These are phyloP conservation scores for Athelia sp. DNA, from an alignment of 1,284 basidiomycete species.

Conservation along the genomic window DNA sequence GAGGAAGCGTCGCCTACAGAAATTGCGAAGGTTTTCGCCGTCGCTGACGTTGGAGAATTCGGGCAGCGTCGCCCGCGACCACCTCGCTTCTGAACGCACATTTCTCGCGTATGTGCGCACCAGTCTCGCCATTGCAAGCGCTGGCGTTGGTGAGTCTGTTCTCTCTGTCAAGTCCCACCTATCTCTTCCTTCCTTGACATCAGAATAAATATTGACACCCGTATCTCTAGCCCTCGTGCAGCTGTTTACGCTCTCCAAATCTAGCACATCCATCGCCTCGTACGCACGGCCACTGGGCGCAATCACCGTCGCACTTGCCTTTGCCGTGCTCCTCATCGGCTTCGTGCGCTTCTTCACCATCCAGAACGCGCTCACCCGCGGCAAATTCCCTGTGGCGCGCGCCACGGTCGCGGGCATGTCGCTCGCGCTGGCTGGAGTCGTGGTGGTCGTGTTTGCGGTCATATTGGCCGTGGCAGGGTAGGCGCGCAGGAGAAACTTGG, in stretches of 20 bases:
- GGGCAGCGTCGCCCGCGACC: constrained; percentile 56
- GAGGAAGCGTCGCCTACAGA: too few species aligned
- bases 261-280: constrained; percentile 21
- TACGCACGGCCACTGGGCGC: constrained; percentile 55
- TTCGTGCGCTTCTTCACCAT: constrained; percentile 49
- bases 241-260: constrained; percentile 39
- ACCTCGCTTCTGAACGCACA: constrained; percentile 56
- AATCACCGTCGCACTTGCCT: constrained; percentile 42
- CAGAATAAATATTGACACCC: constrained; percentile 10
- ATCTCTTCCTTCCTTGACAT: constrained; percentile 22
- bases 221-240: constrained; percentile 44
- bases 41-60: constrained; percentile 44
- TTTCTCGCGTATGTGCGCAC: constrained; percentile 58
- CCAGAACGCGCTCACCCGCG: constrained; percentile 47
- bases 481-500: too few species aligned
- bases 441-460: constrained; percentile 47
- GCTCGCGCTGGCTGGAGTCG: constrained; percentile 34
- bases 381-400: constrained; percentile 53
- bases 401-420: constrained; percentile 39
- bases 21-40: constrained; percentile 5
- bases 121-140: constrained; percentile 49
- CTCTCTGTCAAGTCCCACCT: neutral
- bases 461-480: constrained; percentile 30
- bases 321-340: constrained; percentile 42
- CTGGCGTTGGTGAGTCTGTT: constrained; percentile 47